These are phyloP conservation scores for Cudoniella acicularis DNA, from an alignment of 495 filamentous ascomycete species.

Conservation along the genomic window DNA sequence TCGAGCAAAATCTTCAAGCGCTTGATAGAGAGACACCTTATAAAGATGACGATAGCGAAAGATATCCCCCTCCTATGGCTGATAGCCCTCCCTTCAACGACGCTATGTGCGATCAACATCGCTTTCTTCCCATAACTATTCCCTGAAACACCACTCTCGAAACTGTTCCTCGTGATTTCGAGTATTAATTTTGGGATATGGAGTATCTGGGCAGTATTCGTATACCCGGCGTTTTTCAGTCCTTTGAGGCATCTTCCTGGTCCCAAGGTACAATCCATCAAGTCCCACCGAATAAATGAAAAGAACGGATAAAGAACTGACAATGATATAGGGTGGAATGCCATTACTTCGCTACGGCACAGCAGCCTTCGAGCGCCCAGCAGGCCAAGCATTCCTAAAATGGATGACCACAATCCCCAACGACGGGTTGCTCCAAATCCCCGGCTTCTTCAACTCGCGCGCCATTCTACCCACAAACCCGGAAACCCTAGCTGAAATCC, in stretches of 20 bases:
- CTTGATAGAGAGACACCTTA: no score
- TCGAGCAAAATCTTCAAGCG: no score
- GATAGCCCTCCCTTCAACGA: background rate
- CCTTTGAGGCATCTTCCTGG: constrained; percentile 62
- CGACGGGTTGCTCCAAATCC: constrained; percentile 30
- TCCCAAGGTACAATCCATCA: constrained; percentile 35
- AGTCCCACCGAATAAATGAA: background rate
- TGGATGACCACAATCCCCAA: constrained; percentile 28
- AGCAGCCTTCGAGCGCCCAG: background rate
- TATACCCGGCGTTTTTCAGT: constrained; percentile 69
- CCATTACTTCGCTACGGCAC: background rate
- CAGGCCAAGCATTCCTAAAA: constrained; percentile 6
- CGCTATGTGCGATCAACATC: background rate
- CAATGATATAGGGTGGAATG: background rate
- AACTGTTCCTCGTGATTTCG: constrained; percentile 10
- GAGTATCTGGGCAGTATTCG: constrained; percentile 46
- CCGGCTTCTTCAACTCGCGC: constrained; percentile 25
- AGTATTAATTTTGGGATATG: constrained; percentile 19
- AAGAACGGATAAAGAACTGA: background rate
- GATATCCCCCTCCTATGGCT: background rate
- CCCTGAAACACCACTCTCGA: background rate
- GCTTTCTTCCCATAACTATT: background rate
- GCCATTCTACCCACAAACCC: constrained; percentile 10
- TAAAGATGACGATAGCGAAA: no score
- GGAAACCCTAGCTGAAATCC: constrained; percentile 53